Evolutionary conservation across 2,329 filamentous ascomycete species (phyloP).

Genomic region (Ilyonectria destructans): DNA sequence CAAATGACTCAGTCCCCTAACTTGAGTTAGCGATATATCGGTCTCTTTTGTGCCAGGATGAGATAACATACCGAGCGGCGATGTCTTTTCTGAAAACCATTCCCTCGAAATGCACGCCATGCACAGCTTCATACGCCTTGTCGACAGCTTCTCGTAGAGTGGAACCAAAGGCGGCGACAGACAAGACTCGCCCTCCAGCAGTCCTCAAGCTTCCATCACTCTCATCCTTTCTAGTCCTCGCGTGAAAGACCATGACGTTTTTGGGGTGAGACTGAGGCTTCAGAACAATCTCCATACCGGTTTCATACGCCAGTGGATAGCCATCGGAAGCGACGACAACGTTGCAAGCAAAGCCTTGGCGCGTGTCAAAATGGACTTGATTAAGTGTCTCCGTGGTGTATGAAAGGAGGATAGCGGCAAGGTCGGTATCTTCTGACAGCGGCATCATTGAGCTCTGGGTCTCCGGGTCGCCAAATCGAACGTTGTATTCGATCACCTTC

Average conservation of each 20-base stretch:
- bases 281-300: conserved; percentile 73
- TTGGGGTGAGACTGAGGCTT: conserved; percentile 53
- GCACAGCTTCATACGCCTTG: background rate
- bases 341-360: conserved; percentile 80
- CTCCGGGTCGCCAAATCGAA: conserved; percentile 90
- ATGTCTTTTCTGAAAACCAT: background rate
- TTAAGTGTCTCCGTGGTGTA: conserved; percentile 82
- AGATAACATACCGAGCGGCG: background rate
- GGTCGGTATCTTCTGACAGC: conserved; percentile 83
- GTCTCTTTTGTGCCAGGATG: background rate
- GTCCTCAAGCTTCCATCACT: conserved; percentile 74
- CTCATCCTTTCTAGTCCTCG: conserved; percentile 77
- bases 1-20: background rate
- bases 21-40: background rate
- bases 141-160: background rate
- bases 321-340: conserved; percentile 90
- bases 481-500: conserved; percentile 90
- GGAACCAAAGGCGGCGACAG: conserved; percentile 77
- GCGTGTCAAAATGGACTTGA: conserved; percentile 74
- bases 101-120: background rate
- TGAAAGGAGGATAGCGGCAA: conserved; percentile 87
- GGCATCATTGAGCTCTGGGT: no score
- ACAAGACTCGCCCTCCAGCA: conserved; percentile 88
- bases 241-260: conserved; percentile 85
- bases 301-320: conserved; percentile 85